A percentile compares a stretch with the other conserved stretches of the same genome.
These are phyloP conservation scores for Eimeria acervulina DNA, from an alignment of 169 alveolate species.

Conservation along the genomic window DNA sequence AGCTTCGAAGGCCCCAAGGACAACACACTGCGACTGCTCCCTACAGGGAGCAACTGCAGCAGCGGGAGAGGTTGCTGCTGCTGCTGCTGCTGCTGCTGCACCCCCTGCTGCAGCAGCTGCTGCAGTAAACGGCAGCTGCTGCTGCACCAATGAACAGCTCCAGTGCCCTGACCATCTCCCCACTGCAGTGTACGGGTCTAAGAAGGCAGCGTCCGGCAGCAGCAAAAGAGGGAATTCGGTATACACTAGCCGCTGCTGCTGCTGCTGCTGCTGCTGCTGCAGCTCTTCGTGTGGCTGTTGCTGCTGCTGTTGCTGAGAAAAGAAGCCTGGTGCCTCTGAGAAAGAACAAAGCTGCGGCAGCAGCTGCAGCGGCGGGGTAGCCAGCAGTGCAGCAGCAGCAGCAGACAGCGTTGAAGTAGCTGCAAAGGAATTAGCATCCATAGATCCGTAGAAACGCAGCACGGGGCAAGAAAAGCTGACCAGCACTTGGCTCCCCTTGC, in stretches of 20 bases:
- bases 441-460: conserved; percentile 64
- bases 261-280: conserved; percentile 54
- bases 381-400: conserved; percentile 73
- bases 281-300: neutral
- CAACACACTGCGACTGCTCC: conserved; percentile 38
- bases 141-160: conserved; percentile 23
- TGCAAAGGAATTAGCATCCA: conserved; percentile 48
- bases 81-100: conserved; percentile 68
- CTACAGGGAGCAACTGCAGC: conserved; percentile 73
- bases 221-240: neutral
- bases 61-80: conserved; percentile 49
- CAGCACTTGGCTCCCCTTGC: neutral
- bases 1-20: conserved; percentile 33
- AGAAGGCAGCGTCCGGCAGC: conserved; percentile 31
- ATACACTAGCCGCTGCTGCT: conserved; percentile 40
- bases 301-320: neutral
- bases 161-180: conserved; percentile 34
- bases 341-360: conserved; percentile 56
- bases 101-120: conserved; percentile 74
- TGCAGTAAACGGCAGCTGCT: conserved; percentile 65
- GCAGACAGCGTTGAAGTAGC: conserved; percentile 52
- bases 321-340: conserved; percentile 36
- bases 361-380: conserved; percentile 61
- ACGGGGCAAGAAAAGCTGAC: conserved; percentile 40
- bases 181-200: neutral